Conservation (phyloP, 768 basidiomycete genomes). For the Phaeolepiota aurea region DNA sequence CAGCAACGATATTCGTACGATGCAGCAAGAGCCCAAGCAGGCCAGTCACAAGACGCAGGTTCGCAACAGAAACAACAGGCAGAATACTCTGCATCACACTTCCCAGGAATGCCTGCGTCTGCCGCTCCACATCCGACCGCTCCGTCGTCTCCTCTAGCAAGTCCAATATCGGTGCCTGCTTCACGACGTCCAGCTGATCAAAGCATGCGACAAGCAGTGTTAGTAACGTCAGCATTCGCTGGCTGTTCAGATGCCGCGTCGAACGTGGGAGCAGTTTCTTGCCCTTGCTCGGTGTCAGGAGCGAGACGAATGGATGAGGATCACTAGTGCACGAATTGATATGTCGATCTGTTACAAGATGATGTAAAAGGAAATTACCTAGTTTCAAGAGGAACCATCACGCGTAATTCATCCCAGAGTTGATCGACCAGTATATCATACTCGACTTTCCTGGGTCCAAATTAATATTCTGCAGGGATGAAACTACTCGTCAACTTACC, state of each 20-base stretch:
- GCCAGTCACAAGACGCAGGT: slow-evolving; percentile 77
- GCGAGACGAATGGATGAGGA: slow-evolving; percentile 94
- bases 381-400: slow-evolving; percentile 91
- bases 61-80: slow-evolving; percentile 70
- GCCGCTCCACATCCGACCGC: slow-evolving; percentile 68
- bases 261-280: slow-evolving; percentile 88
- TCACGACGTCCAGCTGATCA: slow-evolving; percentile 86
- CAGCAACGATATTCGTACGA: slow-evolving; percentile 60
- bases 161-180: slow-evolving; percentile 67
- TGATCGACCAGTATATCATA: slow-evolving; percentile 53
- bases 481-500: slow-evolving; percentile 37
- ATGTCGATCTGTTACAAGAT: background rate
- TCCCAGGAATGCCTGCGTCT: slow-evolving; percentile 83
- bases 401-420: slow-evolving; percentile 75
- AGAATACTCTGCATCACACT: slow-evolving; percentile 84
- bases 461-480: background rate
- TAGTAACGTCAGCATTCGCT: slow-evolving; percentile 78
- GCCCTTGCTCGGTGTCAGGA: slow-evolving; percentile 83
- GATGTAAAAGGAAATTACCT: slow-evolving; percentile 43
- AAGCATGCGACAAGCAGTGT: slow-evolving; percentile 94
- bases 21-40: slow-evolving; percentile 78
- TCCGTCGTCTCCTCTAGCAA: slow-evolving; percentile 51
- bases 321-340: slow-evolving; percentile 48
- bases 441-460: slow-evolving; percentile 40
- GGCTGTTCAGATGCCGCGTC: slow-evolving; percentile 70